phyloP scores from a whole-genome alignment of 805 yeast species.

The Suhomyces sp. region DNA sequence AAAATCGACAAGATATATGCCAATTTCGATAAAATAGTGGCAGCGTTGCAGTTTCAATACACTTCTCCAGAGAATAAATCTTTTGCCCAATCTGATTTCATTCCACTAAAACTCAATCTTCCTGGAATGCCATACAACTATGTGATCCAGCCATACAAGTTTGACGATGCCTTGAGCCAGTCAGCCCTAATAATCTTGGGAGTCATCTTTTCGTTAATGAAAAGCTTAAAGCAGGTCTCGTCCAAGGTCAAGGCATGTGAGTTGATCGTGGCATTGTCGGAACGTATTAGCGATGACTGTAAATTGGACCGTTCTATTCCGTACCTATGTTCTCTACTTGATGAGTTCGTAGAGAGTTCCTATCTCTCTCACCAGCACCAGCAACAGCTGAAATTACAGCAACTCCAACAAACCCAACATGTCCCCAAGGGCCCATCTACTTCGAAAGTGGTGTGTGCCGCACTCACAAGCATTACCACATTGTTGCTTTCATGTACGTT shows the following conservation, averaged over 20 bases:
- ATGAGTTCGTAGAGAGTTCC: constrained; percentile 44
- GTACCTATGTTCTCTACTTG: constrained; percentile 66
- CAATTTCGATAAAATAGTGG: constrained; percentile 49
- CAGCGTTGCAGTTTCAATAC: constrained; percentile 24
- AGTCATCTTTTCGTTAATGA: constrained; percentile 55
- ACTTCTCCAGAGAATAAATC: not conserved
- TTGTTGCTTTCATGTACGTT: constrained; percentile 59
- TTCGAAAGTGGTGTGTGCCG: constrained; percentile 62
- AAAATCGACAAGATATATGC: constrained; percentile 58
- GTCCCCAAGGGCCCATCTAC: constrained; percentile 15
- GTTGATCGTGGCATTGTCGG: constrained; percentile 70
- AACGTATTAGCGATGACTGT: constrained; percentile 73
- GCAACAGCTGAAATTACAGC: not conserved
- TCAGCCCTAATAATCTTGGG: constrained; percentile 59
- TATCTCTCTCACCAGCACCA: not conserved
- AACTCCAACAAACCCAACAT: not conserved
- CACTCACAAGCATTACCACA: constrained; percentile 65
- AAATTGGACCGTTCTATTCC: constrained; percentile 87
- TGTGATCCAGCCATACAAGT: constrained; percentile 29
- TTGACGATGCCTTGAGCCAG: constrained; percentile 31
- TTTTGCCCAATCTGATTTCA: constrained; percentile 4
- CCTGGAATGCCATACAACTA: constrained; percentile 51
- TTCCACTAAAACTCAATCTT: constrained; percentile 45
- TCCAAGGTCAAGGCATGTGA: constrained; percentile 72
- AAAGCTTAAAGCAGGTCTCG: constrained; percentile 58